Percentiles rank a stretch among this genome's conserved stretches.
Evolutionary conservation across 2,329 filamentous ascomycete genomes (phyloP).

Genomic region (Ophiostoma novo-ulmi): DNA sequence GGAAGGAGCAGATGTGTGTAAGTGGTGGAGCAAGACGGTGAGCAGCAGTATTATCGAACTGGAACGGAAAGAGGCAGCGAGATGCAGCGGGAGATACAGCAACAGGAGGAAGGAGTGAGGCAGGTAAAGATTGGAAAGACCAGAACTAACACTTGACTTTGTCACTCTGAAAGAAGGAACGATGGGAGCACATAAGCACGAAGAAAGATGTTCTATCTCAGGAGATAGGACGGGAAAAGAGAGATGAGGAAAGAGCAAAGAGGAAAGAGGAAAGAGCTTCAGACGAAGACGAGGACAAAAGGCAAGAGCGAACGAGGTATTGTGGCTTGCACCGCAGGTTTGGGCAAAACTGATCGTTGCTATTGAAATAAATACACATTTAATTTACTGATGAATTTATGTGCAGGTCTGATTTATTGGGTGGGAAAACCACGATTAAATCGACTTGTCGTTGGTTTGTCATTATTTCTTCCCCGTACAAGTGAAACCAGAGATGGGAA

Average conservation of each 20-base stretch:
- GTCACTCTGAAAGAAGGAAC: background rate
- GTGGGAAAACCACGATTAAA: background rate
- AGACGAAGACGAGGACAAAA: background rate
- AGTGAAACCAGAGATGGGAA: background rate
- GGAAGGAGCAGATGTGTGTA: constrained; percentile 3
- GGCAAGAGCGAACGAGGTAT: background rate
- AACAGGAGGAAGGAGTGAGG: background rate
- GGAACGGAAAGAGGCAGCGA: background rate
- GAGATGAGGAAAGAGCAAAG: no score
- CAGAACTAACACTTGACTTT: background rate
- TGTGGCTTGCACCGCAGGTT: background rate
- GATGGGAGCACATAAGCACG: background rate
- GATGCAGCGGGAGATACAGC: background rate
- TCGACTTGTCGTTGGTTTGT: background rate
- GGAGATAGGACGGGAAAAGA: no score
- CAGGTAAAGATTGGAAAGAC: background rate
- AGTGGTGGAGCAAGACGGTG: background rate
- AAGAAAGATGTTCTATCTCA: background rate
- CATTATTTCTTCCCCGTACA: background rate
- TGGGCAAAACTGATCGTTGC: background rate
- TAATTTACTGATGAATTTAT: constrained; percentile 2
- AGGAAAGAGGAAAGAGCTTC: background rate
- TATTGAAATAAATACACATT: background rate
- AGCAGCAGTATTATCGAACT: background rate
- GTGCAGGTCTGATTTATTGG: background rate